A percentile compares a stretch with the other conserved stretches of the same genome.
phyloP scores from a whole-genome alignment of 2,329 filamentous ascomycete species.

The Colletotrichum sp. region DNA sequence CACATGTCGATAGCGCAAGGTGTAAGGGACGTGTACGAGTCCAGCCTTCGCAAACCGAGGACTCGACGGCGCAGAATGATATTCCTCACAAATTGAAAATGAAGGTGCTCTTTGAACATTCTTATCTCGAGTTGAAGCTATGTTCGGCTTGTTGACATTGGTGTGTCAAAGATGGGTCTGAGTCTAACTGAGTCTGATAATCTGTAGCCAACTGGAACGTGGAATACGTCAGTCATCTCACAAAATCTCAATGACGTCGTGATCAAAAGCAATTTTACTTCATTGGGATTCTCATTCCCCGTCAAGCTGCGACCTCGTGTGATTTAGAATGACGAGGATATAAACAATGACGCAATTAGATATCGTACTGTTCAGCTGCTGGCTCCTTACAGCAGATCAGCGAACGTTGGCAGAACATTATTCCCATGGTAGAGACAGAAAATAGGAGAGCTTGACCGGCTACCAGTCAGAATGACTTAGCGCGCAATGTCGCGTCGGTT shows the following conservation, averaged over 20 bases:
- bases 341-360: background rate
- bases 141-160: background rate
- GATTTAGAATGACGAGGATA: background rate
- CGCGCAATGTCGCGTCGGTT: background rate
- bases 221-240: background rate
- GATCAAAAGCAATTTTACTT: background rate
- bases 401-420: background rate
- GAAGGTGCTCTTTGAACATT: too few species aligned
- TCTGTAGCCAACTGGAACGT: background rate
- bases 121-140: too few species aligned
- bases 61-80: background rate
- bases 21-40: background rate
- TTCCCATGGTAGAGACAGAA: background rate
- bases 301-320: background rate
- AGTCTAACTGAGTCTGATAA: background rate
- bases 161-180: background rate
- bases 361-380: background rate
- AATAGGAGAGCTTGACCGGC: rapidly evolving
- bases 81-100: background rate
- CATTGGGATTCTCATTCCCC: background rate
- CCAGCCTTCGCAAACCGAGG: background rate
- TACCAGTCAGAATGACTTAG: background rate
- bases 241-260: background rate
- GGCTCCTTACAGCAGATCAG: background rate
- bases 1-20: background rate